Conservation (phyloP, 2,329 filamentous ascomycete genomes). For the Rosellinia necatrix region DNA sequence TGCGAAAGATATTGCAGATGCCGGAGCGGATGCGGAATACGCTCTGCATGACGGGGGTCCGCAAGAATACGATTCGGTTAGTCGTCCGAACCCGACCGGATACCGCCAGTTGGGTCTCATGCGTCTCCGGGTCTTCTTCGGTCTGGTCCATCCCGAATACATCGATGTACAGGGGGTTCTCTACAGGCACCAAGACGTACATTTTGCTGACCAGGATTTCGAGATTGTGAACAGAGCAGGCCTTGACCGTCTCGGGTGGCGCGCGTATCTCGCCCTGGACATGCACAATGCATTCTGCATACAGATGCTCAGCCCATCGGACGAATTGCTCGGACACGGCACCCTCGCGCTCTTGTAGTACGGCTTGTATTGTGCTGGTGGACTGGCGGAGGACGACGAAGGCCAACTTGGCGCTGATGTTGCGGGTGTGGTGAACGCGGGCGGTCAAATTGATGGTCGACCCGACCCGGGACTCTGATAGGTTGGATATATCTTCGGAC, state of each 20-base stretch:
- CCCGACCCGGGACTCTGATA: conserved; percentile 55
- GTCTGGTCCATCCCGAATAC: conserved; percentile 53
- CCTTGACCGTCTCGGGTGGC: conserved; percentile 74
- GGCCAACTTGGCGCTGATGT: conserved; percentile 79
- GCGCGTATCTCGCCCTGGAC: conserved; percentile 74
- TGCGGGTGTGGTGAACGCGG: conserved; percentile 77
- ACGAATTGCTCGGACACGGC: conserved; percentile 75
- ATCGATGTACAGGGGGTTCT: conserved; percentile 53
- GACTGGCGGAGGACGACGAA: conserved; percentile 88
- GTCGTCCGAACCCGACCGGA: conserved; percentile 69
- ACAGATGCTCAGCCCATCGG: conserved; percentile 84
- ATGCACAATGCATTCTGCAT: conserved; percentile 77
- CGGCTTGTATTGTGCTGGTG: conserved; percentile 81
- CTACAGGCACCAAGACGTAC: conserved; percentile 55
- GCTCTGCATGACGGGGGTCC: conserved; percentile 83
- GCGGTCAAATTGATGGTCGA: conserved; percentile 69
- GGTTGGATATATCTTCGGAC: conserved; percentile 39
- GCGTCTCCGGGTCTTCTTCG: conserved; percentile 42
- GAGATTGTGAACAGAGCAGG: conserved; percentile 74
- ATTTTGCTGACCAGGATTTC: conserved; percentile 71
- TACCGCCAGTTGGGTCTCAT: conserved; percentile 63
- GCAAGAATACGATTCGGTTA: conserved; percentile 81
- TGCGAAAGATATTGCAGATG: conserved; percentile 79
- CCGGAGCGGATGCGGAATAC: conserved; percentile 87
- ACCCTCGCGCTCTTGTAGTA: conserved; percentile 63